phyloP scores from a whole-genome alignment of 2,329 filamentous ascomycete genomes.

The Claviceps paspali region DNA sequence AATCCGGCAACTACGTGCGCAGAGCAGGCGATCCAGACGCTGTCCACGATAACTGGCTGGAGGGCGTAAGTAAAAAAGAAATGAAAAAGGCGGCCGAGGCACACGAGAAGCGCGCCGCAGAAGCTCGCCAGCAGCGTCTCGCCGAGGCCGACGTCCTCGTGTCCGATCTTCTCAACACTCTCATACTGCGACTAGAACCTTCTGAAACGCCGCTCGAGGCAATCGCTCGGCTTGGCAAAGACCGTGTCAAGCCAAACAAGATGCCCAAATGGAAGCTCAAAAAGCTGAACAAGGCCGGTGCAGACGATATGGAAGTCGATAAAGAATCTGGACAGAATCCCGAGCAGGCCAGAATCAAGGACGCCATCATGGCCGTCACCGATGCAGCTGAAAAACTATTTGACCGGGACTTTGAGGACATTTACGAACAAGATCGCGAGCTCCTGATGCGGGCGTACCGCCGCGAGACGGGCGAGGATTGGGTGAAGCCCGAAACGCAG shows the following conservation, averaged over 20 bases:
- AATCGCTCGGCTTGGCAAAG: conserved; percentile 62
- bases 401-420: conserved; percentile 68
- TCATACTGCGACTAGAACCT: conserved; percentile 60
- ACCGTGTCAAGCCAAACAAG: conserved; percentile 42
- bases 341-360: conserved; percentile 52
- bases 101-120: conserved; percentile 69
- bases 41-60: conserved; percentile 81
- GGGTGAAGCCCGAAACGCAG: conserved; percentile 41
- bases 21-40: conserved; percentile 82
- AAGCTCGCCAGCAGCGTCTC: conserved; percentile 53
- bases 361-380: conserved; percentile 68
- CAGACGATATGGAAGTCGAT: conserved; percentile 56
- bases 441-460: conserved; percentile 67
- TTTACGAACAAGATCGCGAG: conserved; percentile 83
- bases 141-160: conserved; percentile 62
- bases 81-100: conserved; percentile 80
- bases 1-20: conserved; percentile 78
- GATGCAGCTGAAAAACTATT: conserved; percentile 80
- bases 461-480: conserved; percentile 75
- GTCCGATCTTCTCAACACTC: conserved; percentile 53
- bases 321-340: conserved; percentile 39
- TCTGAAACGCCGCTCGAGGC: conserved; percentile 84
- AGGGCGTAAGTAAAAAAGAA: conserved; percentile 85
- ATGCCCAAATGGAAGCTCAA: conserved; percentile 56
- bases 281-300: conserved; percentile 41